Evolutionary conservation across 1,139 yeast genomes (phyloP).

Genomic region (Lodderomyces oxycetoniae): DNA sequence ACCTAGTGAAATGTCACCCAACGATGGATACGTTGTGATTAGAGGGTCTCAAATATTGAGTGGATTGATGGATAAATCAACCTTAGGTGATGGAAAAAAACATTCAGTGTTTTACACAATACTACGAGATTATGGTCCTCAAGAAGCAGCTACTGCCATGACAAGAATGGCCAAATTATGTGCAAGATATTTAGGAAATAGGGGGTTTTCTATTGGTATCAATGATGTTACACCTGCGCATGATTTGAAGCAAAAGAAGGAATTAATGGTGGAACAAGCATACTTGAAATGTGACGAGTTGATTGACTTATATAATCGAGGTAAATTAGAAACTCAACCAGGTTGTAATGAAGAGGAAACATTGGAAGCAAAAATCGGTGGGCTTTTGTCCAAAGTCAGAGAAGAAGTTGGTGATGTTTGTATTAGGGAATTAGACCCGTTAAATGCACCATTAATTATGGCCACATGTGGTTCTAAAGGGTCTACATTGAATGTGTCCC

Average conservation of each 20-base stretch:
- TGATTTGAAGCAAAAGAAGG: slow-evolving; percentile 73
- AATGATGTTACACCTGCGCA: slow-evolving; percentile 94
- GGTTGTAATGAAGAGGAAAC: slow-evolving; percentile 99
- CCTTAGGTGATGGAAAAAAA: slow-evolving; percentile 96
- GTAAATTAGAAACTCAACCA: slow-evolving; percentile 95
- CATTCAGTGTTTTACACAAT: slow-evolving; percentile 95
- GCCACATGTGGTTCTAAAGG: slow-evolving; percentile 99
- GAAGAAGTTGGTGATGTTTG: slow-evolving; percentile 99
- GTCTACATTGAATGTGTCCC: slow-evolving; percentile 95
- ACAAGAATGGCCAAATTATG: slow-evolving; percentile 97
- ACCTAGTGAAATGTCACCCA: slow-evolving; percentile 95
- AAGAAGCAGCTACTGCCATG: slow-evolving; percentile 95
- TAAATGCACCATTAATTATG: slow-evolving; percentile 97
- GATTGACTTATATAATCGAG: slow-evolving; percentile 72
- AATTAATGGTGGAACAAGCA: slow-evolving; percentile 84
- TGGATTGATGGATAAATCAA: slow-evolving; percentile 96
- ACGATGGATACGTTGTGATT: slow-evolving; percentile 89
- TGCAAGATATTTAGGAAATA: slow-evolving; percentile 88
- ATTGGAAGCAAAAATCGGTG: slow-evolving; percentile 95
- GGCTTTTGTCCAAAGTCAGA: slow-evolving; percentile 91
- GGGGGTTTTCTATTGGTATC: slow-evolving; percentile 97
- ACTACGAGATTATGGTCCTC: slow-evolving; percentile 90
- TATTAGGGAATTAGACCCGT: slow-evolving; percentile 80
- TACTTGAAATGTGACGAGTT: slow-evolving; percentile 89
- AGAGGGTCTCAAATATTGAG: slow-evolving; percentile 84